Percentiles rank a stretch among this genome's conserved stretches.
These are phyloP conservation scores for Eucalyptus sp. DNA, from an alignment of 345 rosid genomes.

Conservation along the genomic window DNA sequence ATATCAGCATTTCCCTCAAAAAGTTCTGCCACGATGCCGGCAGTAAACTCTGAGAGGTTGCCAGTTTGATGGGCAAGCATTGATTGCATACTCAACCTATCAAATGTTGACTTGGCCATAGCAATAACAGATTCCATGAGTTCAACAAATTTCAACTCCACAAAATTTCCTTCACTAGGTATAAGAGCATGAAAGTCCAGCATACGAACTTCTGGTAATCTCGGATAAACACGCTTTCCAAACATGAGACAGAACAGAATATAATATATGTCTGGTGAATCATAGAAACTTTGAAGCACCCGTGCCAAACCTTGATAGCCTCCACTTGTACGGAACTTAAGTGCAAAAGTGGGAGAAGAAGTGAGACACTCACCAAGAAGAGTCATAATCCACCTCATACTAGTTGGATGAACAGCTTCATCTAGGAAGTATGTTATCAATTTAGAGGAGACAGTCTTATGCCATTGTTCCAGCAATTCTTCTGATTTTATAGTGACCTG, in stretches of 20 bases:
- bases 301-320: conserved; percentile 87
- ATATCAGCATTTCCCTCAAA: conserved; percentile 82
- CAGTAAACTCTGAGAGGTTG: conserved; percentile 77
- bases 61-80: conserved; percentile 92
- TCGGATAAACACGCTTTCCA: conserved; percentile 94
- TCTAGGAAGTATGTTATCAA: conserved; percentile 94
- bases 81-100: conserved; percentile 74
- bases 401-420: conserved; percentile 99
- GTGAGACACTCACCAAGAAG: conserved; percentile 93
- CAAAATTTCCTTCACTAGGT: conserved; percentile 70
- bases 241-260: conserved; percentile 88
- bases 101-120: conserved; percentile 96
- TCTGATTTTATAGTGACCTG: conserved; percentile 94
- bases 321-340: conserved; percentile 89
- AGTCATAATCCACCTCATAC: conserved; percentile 99
- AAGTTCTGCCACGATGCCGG: conserved; percentile 89
- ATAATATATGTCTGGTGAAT: conserved; percentile 97
- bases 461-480: conserved; percentile 97
- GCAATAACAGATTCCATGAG: conserved; percentile 85
- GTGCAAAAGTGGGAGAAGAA: conserved; percentile 89
- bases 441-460: conserved; percentile 96
- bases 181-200: conserved; percentile 97
- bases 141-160: conserved; percentile 87
- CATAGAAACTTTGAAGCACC: conserved; percentile 91
- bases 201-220: conserved; percentile 98